These are phyloP conservation scores for Acacia acuminata DNA, from an alignment of 306 rosid genomes.

Conservation along the genomic window DNA sequence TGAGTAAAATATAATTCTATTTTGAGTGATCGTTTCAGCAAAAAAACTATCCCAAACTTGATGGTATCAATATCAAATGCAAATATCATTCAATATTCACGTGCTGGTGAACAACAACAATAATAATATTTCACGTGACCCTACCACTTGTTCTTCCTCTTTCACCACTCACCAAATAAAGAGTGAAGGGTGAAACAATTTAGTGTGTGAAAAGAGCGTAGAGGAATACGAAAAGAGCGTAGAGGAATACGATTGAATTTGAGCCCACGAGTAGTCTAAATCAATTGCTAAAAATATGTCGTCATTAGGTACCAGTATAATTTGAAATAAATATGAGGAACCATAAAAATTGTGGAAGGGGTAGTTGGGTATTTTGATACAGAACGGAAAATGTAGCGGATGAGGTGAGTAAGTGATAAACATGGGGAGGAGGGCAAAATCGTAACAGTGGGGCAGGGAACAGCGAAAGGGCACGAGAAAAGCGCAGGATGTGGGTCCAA, in stretches of 20 bases:
- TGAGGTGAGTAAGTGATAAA: neutral
- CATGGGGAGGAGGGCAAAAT: neutral
- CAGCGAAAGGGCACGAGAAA: neutral
- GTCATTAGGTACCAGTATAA: neutral
- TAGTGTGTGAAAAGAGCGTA: neutral
- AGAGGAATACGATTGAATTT: neutral
- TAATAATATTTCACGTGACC: neutral
- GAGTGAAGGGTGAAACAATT: neutral
- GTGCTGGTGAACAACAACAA: neutral
- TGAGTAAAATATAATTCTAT: neutral
- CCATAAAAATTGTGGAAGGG: neutral
- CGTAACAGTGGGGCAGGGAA: neutral
- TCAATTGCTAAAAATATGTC: no score
- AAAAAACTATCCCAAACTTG: neutral
- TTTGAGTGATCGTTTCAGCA: neutral
- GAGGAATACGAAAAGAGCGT: neutral
- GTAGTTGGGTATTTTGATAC: neutral
- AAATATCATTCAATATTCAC: neutral
- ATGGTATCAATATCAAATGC: neutral
- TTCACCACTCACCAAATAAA: neutral
- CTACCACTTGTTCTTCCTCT: neutral
- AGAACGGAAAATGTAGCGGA: neutral
- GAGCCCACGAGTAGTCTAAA: neutral
- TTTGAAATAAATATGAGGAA: no score
- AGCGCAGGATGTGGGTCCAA: neutral